Evolutionary conservation across 257 asterid genomes (phyloP).

Genomic region (Prunella vulgaris): DNA sequence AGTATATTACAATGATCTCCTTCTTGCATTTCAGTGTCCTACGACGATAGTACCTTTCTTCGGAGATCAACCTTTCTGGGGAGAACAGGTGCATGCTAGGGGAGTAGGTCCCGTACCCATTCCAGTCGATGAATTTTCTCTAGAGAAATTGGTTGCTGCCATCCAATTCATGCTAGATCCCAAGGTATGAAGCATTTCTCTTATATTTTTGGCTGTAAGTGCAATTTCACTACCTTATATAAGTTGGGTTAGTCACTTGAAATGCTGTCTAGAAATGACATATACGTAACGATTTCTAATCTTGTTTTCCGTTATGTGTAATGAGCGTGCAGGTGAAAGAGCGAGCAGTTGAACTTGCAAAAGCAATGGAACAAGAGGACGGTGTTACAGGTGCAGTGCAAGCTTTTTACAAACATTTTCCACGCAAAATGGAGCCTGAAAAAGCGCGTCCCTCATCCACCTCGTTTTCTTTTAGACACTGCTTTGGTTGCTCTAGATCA

Average conservation of each 20-base stretch:
- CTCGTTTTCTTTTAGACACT: slow-evolving; percentile 31
- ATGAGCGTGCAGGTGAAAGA: slow-evolving; percentile 52
- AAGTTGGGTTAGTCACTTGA: not conserved
- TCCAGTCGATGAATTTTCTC: slow-evolving; percentile 73
- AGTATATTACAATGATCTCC: not conserved
- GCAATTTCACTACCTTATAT: not conserved
- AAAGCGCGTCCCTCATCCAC: slow-evolving; percentile 19
- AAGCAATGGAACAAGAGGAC: slow-evolving; percentile 85
- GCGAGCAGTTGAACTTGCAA: slow-evolving; percentile 59
- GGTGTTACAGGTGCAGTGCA: slow-evolving; percentile 83
- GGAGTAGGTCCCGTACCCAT: slow-evolving; percentile 96
- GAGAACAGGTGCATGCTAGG: slow-evolving; percentile 72
- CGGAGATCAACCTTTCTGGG: slow-evolving; percentile 96
- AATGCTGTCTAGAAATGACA: not conserved
- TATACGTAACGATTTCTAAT: not conserved
- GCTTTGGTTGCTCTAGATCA: slow-evolving; percentile 38
- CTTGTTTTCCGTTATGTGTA: not conserved
- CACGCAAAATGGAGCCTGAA: slow-evolving; percentile 34
- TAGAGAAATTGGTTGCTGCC: slow-evolving; percentile 73
- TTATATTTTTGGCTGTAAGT: not conserved
- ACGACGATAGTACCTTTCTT: slow-evolving; percentile 90
- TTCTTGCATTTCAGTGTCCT: slow-evolving; percentile 55
- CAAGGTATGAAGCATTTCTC: slow-evolving; percentile 29
- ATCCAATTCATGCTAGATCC: slow-evolving; percentile 75
- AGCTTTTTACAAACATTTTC: slow-evolving; percentile 68